Evolutionary conservation across 352 stramenopile genomes (phyloP), one percentile per base, ranked within the genome.

Genomic region (Halophytophthora batemanensis): DNA sequence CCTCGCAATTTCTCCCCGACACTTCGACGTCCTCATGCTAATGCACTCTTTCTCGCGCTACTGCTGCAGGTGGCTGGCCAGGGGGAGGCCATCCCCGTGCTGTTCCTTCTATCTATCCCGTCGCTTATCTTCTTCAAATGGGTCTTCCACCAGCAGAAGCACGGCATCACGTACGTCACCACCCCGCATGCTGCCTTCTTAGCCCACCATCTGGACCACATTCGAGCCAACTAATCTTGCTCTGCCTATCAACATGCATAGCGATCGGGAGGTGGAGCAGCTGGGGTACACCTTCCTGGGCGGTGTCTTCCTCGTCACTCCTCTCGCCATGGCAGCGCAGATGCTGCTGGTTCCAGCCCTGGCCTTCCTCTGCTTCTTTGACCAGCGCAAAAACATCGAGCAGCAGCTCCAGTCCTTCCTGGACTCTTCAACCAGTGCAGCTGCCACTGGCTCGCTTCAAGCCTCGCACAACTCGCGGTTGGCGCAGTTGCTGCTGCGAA

Each of bases 201-300:
- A n/a, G n/a, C n/a, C n/a, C n/a, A n/a, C n/a, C n/a, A n/a, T n/a
- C n/a, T n/a, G n/a, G n/a, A n/a, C n/a, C n/a, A n/a, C n/a, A n/a
- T n/a, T n/a, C n/a, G n/a, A n/a, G n/a, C 17, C 45, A 29, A 23
- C 17, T 55, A 35, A 28, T 36, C 38, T 46, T 25, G 5, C 23
- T 23, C n/a, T n/a, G n/a, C n/a, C n/a, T n/a, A n/a, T n/a, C n/a
- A n/a, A 49, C n/a, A 29, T 18, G 22, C 47, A 10, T 8, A 89
- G 77, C 42, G 77, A 86, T 46, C 59, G 67, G 11, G 77, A 89
- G 54, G 59, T 86, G 38, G 65, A 71, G 50, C 77, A 89, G 61
- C 53, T 91, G 11, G 14, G 76, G n/a, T 52, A 66, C 49, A 75
- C 58, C 21, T 89, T 89, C 44, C 22, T 80, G 18, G 76, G 67